Evolutionary conservation across 768 basidiomycete genomes (phyloP).

Genomic region (Boletellus sp.): DNA sequence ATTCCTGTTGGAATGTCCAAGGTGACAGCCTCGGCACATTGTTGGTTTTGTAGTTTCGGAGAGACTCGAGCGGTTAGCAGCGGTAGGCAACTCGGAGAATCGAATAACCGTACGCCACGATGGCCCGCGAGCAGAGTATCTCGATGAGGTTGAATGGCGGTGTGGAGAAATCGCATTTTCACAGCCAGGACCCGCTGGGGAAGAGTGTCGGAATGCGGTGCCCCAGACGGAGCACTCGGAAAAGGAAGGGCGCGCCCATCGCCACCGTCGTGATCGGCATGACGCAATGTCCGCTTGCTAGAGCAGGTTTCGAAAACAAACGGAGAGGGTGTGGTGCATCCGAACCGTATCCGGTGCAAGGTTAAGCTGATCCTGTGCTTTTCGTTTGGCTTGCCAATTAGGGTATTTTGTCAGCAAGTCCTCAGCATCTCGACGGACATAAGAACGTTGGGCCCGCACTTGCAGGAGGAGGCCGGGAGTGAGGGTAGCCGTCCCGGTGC

Average conservation of each 20-base stretch:
- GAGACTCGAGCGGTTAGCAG: conserved; percentile 17
- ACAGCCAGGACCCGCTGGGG: conserved; percentile 31
- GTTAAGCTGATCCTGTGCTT: conserved; percentile 25
- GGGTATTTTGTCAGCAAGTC: conserved; percentile 1
- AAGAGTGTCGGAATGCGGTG: conserved; percentile 27
- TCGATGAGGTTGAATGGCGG: conserved; percentile 25
- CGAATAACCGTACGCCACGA: conserved; percentile 30
- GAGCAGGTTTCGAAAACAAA: conserved; percentile 8
- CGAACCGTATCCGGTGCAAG: conserved; percentile 19
- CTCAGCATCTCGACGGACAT: background rate
- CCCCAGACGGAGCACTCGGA: conserved; percentile 29
- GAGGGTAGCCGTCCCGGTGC: conserved; percentile 21
- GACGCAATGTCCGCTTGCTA: conserved; percentile 19
- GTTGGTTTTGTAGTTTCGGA: conserved; percentile 34
- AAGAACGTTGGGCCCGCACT: background rate
- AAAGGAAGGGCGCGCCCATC: conserved; percentile 28
- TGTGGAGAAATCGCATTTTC: conserved; percentile 31
- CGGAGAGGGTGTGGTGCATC: conserved; percentile 8
- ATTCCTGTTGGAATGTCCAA: conserved; percentile 28
- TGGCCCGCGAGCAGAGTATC: conserved; percentile 18
- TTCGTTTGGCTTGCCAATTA: conserved; percentile 1
- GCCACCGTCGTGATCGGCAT: conserved; percentile 28
- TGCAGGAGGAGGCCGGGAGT: conserved; percentile 10
- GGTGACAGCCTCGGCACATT: conserved; percentile 18
- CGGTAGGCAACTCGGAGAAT: conserved; percentile 28